phyloP scores from a whole-genome alignment of 257 asterid species.

The Forsythia suspensa region DNA sequence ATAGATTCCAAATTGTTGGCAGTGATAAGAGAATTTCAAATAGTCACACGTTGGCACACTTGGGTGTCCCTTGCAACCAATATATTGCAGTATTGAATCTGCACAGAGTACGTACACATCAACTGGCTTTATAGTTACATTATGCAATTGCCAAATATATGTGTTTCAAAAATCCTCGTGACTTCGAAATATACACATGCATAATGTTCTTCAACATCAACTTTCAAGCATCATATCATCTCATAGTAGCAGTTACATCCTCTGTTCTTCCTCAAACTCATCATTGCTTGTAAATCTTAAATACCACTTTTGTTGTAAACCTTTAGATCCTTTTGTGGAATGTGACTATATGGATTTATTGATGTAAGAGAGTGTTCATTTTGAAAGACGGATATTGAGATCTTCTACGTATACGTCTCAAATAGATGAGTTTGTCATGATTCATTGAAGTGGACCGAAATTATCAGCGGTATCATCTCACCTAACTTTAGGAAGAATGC shows the following conservation, averaged over 20 bases:
- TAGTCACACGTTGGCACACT: conserved; percentile 30
- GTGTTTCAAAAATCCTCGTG: conserved; percentile 3
- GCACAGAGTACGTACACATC: conserved; percentile 35
- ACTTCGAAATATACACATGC: neutral
- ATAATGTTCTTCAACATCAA: neutral
- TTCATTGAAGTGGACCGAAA: neutral
- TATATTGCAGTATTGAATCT: conserved; percentile 53
- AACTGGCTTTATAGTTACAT: conserved; percentile 2
- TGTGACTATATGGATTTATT: neutral
- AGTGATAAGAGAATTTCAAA: conserved; percentile 69
- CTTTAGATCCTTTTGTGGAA: neutral
- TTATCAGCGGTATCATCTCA: neutral
- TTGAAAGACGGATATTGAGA: neutral
- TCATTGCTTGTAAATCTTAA: neutral
- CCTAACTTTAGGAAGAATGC: neutral
- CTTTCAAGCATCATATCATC: neutral
- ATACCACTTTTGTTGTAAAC: neutral
- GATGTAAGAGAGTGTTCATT: neutral
- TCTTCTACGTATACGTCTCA: neutral
- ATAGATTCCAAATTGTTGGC: conserved; percentile 71
- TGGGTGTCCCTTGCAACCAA: conserved; percentile 42
- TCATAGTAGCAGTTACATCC: neutral
- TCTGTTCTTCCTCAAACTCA: neutral
- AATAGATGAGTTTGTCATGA: neutral
- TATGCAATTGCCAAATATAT: neutral